phyloP scores from a whole-genome alignment of 176 grass and related monocot genomes.

The Dactylis glomerata region DNA sequence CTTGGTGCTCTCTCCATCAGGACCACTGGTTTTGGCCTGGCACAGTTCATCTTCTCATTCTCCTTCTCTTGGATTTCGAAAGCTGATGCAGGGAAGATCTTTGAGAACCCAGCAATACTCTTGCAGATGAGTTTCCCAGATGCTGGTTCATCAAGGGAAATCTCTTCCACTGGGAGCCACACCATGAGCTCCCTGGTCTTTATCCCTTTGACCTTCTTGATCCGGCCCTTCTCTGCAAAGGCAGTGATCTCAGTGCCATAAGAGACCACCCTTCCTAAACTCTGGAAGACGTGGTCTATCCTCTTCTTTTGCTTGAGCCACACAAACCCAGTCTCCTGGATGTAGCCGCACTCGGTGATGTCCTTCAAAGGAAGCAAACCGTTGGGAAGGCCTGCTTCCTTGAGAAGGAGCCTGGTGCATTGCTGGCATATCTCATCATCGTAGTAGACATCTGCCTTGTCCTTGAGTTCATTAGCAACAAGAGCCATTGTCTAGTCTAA shows the following conservation, averaged over 20 bases:
- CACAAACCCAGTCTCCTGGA: slow-evolving; percentile 88
- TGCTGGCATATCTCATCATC: slow-evolving; percentile 71
- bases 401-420: slow-evolving; percentile 68
- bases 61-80: slow-evolving; percentile 71
- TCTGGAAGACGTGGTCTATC: slow-evolving; percentile 66
- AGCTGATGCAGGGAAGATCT: slow-evolving; percentile 71
- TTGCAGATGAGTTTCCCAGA: slow-evolving; percentile 72
- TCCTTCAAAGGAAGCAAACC: slow-evolving; percentile 80
- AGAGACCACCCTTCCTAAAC: slow-evolving; percentile 60
- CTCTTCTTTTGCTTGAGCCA: slow-evolving; percentile 97
- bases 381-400: slow-evolving; percentile 73
- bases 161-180: slow-evolving; percentile 85
- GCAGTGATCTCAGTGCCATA: slow-evolving; percentile 79
- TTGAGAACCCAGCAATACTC: slow-evolving; percentile 57
- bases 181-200: slow-evolving; percentile 96
- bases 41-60: slow-evolving; percentile 26
- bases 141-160: slow-evolving; percentile 48
- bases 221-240: slow-evolving; percentile 71
- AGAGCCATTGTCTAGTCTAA: slow-evolving; percentile 49
- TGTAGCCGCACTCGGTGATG: slow-evolving; percentile 74
- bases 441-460: slow-evolving; percentile 78
- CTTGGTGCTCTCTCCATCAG: slow-evolving; percentile 45
- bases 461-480: slow-evolving; percentile 49
- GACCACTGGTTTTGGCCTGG: slow-evolving; percentile 38
- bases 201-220: slow-evolving; percentile 91